Percentiles rank a stretch among this genome's conserved stretches.
Conservation (phyloP, 495 filamentous ascomycete species). For the Mytilinidion resinicola region DNA sequence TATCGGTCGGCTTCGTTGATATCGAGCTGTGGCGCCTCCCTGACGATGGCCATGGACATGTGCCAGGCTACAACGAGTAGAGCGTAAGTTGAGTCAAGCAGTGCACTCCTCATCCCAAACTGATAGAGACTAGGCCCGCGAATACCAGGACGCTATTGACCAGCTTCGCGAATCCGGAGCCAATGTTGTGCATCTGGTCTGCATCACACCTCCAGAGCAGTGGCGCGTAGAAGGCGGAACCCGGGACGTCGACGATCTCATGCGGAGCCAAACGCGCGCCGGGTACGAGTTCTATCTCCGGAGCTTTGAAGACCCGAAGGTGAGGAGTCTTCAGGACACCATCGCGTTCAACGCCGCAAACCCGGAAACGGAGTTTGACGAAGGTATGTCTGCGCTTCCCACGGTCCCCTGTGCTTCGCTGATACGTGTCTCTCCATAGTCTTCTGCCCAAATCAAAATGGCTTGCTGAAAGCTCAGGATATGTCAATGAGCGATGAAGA, state of each 20-base stretch:
- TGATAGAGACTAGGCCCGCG: too few species aligned
- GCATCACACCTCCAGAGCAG: conserved; percentile 7
- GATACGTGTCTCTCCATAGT: background rate
- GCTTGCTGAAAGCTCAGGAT: background rate
- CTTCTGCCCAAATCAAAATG: conserved; percentile 5
- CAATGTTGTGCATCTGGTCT: background rate
- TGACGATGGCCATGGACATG: too few species aligned
- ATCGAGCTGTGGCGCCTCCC: too few species aligned
- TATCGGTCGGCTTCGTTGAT: too few species aligned
- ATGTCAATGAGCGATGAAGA: background rate
- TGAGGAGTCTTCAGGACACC: conserved; percentile 3
- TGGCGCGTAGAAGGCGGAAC: conserved; percentile 3
- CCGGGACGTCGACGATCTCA: conserved; percentile 5
- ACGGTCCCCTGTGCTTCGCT: background rate
- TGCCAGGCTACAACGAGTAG: too few species aligned
- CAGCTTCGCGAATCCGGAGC: too few species aligned
- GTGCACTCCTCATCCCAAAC: too few species aligned
- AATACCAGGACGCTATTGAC: too few species aligned
- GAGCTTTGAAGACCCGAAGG: background rate
- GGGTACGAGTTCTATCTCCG: background rate
- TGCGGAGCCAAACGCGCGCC: conserved; percentile 1
- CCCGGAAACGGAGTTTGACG: conserved; percentile 3
- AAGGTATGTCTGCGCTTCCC: background rate
- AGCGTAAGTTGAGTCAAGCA: too few species aligned
- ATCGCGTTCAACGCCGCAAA: conserved; percentile 7